phyloP scores from a whole-genome alignment of 352 stramenopile species.

The Phytophthora vignae region DNA sequence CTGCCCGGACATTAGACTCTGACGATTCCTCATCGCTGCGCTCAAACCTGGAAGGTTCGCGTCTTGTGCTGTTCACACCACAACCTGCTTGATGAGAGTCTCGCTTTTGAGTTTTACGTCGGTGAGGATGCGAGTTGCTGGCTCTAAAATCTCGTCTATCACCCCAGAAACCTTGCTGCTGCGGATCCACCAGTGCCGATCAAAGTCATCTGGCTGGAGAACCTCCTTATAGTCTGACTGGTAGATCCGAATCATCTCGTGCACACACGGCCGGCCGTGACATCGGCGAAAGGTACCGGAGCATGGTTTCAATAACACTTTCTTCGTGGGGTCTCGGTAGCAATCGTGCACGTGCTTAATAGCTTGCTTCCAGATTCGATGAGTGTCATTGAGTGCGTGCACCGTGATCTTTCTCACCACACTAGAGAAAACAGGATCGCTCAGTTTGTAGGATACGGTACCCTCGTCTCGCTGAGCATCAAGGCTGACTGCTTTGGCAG shows the following conservation, averaged over 20 bases:
- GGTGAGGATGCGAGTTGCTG: too few relatives aligned
- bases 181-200: background rate
- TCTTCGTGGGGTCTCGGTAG: background rate
- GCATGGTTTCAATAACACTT: background rate
- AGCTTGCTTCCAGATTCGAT: background rate
- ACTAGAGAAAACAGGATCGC: background rate
- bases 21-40: too few relatives aligned
- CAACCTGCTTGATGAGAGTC: too few relatives aligned
- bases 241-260: background rate
- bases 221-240: background rate
- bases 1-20: too few relatives aligned
- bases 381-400: background rate
- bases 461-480: background rate
- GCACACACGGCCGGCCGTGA: background rate
- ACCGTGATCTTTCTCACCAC: background rate
- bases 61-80: too few relatives aligned
- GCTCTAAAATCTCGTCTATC: too few relatives aligned
- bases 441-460: background rate
- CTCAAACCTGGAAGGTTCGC: too few relatives aligned
- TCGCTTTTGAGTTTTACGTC: too few relatives aligned
- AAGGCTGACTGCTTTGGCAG: background rate
- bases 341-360: background rate
- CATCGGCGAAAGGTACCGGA: background rate
- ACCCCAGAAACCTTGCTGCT: background rate
- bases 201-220: background rate